A percentile compares a stretch with the other conserved stretches of the same genome.
phyloP scores from a whole-genome alignment of 768 basidiomycete genomes.

The Suillus ampliporus region DNA sequence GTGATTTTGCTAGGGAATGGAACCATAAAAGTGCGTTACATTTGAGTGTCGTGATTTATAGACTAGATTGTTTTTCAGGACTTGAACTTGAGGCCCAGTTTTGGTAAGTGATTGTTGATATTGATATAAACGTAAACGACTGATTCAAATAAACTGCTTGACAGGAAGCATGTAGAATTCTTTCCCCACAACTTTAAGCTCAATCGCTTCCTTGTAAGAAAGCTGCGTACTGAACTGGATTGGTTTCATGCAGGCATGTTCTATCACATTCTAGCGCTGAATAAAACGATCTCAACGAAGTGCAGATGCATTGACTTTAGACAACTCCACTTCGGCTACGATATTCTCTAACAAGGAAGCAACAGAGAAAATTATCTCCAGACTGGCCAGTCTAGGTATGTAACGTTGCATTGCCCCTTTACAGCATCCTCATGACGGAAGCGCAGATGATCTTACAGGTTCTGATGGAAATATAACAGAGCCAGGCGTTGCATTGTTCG shows the following conservation, averaged over 20 bases:
- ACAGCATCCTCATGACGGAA: background rate
- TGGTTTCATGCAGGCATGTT: background rate
- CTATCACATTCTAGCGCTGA: rapidly evolving
- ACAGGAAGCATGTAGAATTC: constrained; percentile 3
- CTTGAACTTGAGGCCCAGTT: constrained; percentile 6
- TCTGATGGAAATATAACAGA: background rate
- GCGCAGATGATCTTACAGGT: background rate
- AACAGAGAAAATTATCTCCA: background rate
- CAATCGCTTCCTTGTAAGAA: background rate
- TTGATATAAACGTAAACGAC: background rate
- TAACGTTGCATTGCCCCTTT: background rate
- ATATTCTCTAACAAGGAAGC: background rate
- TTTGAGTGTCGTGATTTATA: too few relatives aligned
- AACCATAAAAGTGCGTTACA: background rate
- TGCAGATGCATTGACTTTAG: background rate
- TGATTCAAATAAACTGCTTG: background rate
- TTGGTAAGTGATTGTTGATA: background rate
- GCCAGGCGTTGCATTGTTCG: background rate
- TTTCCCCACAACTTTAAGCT: background rate
- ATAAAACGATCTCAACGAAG: background rate
- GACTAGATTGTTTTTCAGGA: background rate
- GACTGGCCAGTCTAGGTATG: background rate
- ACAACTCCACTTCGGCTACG: background rate
- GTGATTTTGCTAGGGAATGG: background rate
- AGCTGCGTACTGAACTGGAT: background rate